Percentiles rank a stretch among this genome's conserved stretches.
Conservation (phyloP, 2,329 filamentous ascomycete species). For the Ustilaginoidea virens region DNA sequence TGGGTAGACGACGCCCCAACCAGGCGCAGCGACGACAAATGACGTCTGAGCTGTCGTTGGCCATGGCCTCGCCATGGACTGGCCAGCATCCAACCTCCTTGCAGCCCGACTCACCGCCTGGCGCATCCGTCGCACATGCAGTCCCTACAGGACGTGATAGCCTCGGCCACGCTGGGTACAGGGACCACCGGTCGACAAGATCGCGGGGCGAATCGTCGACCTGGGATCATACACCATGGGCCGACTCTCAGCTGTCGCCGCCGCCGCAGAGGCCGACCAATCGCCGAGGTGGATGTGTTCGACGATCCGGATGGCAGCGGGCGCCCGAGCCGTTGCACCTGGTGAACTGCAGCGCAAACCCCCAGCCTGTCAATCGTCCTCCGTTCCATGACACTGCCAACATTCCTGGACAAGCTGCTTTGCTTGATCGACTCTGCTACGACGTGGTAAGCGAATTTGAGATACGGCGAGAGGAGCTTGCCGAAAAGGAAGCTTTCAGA, state of each 20-base stretch:
- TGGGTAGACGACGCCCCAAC: slow-evolving; percentile 21
- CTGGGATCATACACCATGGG: too few species aligned
- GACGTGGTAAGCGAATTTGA: slow-evolving; percentile 36
- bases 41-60: slow-evolving; percentile 41
- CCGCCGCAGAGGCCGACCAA: too few species aligned
- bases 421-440: slow-evolving; percentile 33
- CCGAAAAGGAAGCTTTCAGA: slow-evolving; percentile 58
- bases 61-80: slow-evolving; percentile 27
- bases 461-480: slow-evolving; percentile 47
- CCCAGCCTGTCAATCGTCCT: slow-evolving; percentile 16
- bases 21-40: slow-evolving; percentile 49
- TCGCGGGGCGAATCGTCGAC: too few species aligned
- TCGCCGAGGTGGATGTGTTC: too few species aligned
- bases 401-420: slow-evolving; percentile 28
- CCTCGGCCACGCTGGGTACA: too few species aligned
- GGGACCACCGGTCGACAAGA: too few species aligned
- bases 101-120: neutral
- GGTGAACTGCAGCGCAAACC: neutral
- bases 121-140: neutral
- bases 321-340: too few species aligned
- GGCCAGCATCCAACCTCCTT: slow-evolving; percentile 1
- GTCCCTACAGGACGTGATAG: too few species aligned
- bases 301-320: too few species aligned
- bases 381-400: slow-evolving; percentile 26
- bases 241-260: too few species aligned